phyloP scores from a whole-genome alignment of 495 filamentous ascomycete species.

The Hyaloscypha finlandica region DNA sequence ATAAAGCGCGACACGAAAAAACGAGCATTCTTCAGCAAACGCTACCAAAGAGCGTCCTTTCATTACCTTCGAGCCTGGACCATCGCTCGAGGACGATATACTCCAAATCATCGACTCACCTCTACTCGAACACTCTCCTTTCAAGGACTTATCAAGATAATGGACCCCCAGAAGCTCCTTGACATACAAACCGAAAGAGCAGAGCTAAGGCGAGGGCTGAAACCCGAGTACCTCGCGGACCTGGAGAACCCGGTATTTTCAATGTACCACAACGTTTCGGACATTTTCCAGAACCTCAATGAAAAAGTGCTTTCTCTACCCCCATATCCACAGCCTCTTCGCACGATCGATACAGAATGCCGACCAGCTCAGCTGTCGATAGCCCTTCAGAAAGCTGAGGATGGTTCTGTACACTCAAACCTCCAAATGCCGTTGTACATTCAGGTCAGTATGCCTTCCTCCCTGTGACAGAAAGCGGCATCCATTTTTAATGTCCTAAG shows the following conservation, averaged over 20 bases:
- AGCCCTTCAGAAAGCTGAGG: background rate
- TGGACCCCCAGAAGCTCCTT: background rate
- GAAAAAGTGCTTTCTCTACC: too few relatives aligned
- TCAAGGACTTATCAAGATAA: background rate
- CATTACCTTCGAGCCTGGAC: constrained; percentile 9
- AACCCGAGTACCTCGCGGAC: too few relatives aligned
- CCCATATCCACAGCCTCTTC: too few relatives aligned
- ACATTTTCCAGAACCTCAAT: too few relatives aligned
- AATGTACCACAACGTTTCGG: too few relatives aligned
- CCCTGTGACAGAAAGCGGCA: background rate
- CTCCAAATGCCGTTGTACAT: background rate
- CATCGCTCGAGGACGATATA: constrained; percentile 2
- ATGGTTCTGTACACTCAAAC: background rate
- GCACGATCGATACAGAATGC: too few relatives aligned
- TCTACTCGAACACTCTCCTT: background rate
- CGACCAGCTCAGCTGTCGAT: too few relatives aligned
- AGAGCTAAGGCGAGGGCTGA: too few relatives aligned
- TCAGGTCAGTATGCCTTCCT: background rate
- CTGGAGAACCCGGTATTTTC: too few relatives aligned
- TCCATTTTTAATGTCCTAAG: too few relatives aligned
- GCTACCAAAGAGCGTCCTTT: background rate
- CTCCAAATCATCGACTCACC: background rate
- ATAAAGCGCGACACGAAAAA: background rate
- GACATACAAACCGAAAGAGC: background rate
- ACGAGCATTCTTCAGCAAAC: background rate